Conservation (phyloP, 208 protist species). For the Wallacemonas sp. region DNA sequence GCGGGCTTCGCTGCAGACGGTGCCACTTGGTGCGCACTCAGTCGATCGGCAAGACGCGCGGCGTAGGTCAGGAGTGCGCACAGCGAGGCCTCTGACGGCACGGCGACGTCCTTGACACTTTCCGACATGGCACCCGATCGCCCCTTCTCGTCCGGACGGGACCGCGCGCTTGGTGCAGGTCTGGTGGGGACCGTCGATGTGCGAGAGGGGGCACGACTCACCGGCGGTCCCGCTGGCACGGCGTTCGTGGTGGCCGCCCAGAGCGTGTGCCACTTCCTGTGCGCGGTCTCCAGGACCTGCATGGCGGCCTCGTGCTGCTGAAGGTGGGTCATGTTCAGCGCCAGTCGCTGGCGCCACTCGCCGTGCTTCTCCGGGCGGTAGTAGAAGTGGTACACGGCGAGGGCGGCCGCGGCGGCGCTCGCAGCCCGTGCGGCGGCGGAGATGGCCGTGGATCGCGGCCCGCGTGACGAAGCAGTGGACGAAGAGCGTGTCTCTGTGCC, state of each 20-base stretch:
- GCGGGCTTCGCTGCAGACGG: too few species aligned
- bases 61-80: slow-evolving; percentile 2
- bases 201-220: too few species aligned
- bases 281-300: slow-evolving; percentile 45
- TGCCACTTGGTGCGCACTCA: not conserved
- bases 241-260: not conserved
- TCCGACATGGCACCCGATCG: not conserved
- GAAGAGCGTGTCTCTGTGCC: not conserved
- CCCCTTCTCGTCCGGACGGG: not conserved
- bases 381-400: slow-evolving; percentile 43
- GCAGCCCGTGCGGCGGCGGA: not conserved
- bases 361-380: slow-evolving; percentile 68
- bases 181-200: too few species aligned
- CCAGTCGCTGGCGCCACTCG: slow-evolving; percentile 65
- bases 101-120: too few species aligned
- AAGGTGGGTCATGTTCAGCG: slow-evolving; percentile 55
- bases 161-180: too few species aligned
- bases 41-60: not conserved
- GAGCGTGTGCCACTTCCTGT: slow-evolving; percentile 37
- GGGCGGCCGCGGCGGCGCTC: not conserved
- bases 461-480: slow-evolving; percentile 4
- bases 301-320: slow-evolving; percentile 49
- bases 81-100: not conserved
- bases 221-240: too few species aligned
- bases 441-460: slow-evolving; percentile 5